Evolutionary conservation across 140 eudicot genomes (phyloP).

Genomic region (Cichorium intybus): DNA sequence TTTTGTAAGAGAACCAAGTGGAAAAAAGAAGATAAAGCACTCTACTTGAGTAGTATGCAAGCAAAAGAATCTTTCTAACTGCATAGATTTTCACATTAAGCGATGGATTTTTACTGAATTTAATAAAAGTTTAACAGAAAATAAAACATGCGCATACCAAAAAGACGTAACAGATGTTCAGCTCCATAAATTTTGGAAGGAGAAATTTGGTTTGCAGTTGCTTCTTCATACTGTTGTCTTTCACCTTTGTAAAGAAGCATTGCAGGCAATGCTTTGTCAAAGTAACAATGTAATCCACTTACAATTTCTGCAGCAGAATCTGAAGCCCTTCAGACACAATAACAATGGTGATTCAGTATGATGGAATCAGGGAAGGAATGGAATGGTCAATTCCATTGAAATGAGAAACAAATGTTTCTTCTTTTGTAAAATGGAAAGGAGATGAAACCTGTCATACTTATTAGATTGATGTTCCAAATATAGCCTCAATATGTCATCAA

Average conservation of each 20-base stretch:
- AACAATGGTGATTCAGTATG: neutral
- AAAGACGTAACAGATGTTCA: constrained; percentile 76
- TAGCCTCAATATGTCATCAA: constrained; percentile 28
- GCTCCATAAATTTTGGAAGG: constrained; percentile 86
- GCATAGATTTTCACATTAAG: too few relatives aligned
- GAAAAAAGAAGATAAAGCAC: too few relatives aligned
- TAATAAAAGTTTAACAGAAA: neutral
- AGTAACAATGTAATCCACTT: constrained; percentile 63
- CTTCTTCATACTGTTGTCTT: constrained; percentile 61
- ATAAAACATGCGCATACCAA: constrained; percentile 43
- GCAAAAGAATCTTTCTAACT: too few relatives aligned
- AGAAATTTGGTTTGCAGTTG: constrained; percentile 32
- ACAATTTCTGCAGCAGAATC: constrained; percentile 43
- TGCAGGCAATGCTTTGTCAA: constrained; percentile 77
- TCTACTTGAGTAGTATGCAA: too few relatives aligned
- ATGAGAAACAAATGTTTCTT: too few relatives aligned
- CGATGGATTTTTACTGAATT: neutral
- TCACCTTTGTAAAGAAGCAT: constrained; percentile 70
- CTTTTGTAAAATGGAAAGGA: neutral
- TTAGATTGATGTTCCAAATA: constrained; percentile 24
- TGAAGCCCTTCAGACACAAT: constrained; percentile 21
- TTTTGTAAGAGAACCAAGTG: too few relatives aligned
- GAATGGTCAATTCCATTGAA: too few relatives aligned
- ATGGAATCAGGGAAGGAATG: neutral
- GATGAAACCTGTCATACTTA: constrained; percentile 23